Evolutionary conservation across 495 filamentous ascomycete species (phyloP), one percentile per base, ranked within the genome.

Genomic region (Hyphodiscus hymeniophilus): DNA sequence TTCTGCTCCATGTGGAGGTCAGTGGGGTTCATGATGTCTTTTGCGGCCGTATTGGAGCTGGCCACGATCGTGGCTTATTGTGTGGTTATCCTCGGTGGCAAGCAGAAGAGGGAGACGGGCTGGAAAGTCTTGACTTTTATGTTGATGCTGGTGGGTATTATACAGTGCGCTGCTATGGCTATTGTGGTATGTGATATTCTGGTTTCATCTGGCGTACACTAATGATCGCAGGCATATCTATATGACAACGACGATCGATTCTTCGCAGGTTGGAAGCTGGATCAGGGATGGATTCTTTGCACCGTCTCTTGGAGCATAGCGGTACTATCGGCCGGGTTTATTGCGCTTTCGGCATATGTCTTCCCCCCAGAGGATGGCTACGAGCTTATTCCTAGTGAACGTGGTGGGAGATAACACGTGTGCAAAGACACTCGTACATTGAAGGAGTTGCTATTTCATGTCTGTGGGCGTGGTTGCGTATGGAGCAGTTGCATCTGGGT

Each of bases 1-100:
- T 95, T 97, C 72, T 95, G 91, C 67, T 83, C 79, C 51, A 84
- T 94, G 77, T 97, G 91, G 91, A 77, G 86, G 26, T 82, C 80
- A 34, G 79, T 87, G 46, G 89, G 85, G 8, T 95, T 94, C 62
- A 66, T 94, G 44, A 87, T 94, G 78, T 83, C 76, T 44, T 84
- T 95, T 53, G 76, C 84, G 20, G 72, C 87, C 28, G 77, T 94
- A 31, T 53, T 89, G 23, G 79, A 95, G 66, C 74, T 85, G 15
- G 84, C 83, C 43, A 80, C 77, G 35, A 60, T 94, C 13, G 80
- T 94, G 11, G 74, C 81, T 2, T 94, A 86, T 62, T 55, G 84
- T 36, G 74, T 88, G 17, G 77, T 94, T 28, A 63, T 95, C 47
- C 66, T 71, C 1, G 89, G 91, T 10, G 89, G 89, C 17, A 84